Evolutionary conservation across 257 asterid genomes (phyloP), one percentile per base, ranked within the genome.

Genomic region (Avicennia marina): DNA sequence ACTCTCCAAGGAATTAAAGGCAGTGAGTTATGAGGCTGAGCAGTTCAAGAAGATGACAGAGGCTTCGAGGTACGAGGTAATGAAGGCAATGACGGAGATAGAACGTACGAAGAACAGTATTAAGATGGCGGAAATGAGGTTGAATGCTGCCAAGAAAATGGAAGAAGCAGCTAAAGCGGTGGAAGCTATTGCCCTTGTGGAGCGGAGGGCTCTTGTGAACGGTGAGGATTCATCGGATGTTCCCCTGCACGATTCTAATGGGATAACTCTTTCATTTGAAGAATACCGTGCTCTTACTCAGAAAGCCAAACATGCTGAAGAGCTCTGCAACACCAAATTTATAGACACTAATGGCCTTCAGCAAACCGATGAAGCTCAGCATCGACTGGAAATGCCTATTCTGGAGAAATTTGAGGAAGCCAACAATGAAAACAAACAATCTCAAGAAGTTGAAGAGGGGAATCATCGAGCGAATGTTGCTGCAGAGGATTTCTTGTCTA

Each of bases 141-240:
- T 85, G 32, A 68, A 58, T 49, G 95, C 95, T 2, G 95, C 95
- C 16, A 79, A 75, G 66, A 85, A 85, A 55, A 85, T 85, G 87
- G 95, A 82, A 51, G 95, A 85, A 68, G 95, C 95, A 2, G 90
- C 90, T 8, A 82, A 78, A 80, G 90, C 90, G 6, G 80, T 82
- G 54, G 90, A 85, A 80, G 95, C 90, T 1, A 80, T 84, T 25
- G 76, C 84, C 6, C 44, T 77, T 42, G 83, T 80, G 2, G 78
- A 77, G 61, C 73, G 63, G 22, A 72, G 56, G 32, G 64, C n/a
- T n/a, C n/a, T n/a, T n/a, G n/a, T n/a, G n/a, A n/a, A n/a, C n/a
- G n/a, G n/a, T n/a, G 69, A 65, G 19, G 19, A 33, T 21, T 60
- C 70, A 7, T 39, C 69, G 1, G 64, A 61, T 6, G 57, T 38